Evolutionary conservation across 139 green algal genomes (phyloP), one percentile per base, ranked within the genome.

Genomic region (Mesotaenium endlicherianum): DNA sequence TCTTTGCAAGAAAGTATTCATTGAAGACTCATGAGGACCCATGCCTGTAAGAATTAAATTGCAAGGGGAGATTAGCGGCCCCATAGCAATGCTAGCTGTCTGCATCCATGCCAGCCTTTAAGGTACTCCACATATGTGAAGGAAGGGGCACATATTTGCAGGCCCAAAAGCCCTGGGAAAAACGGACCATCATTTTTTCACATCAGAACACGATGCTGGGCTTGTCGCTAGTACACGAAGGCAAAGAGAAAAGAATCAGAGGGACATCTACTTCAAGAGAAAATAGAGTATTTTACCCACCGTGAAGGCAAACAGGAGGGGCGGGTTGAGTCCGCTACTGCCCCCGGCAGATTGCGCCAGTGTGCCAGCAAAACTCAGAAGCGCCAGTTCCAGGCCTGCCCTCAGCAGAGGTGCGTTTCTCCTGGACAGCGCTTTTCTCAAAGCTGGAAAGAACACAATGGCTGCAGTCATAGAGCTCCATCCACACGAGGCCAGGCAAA

Each of bases 281-380:
- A 64, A 26, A 64, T 20, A 64, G n/a, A n/a, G n/a, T n/a, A n/a
- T n/a, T n/a, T 64, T 72, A 72, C 60, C 43, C 11, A 72, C 60
- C 41, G 60, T 47, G 43, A 72, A 72, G 17, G 60, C 60, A 72
- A 72, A 72, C 8, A 72, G 60, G 36, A 72, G 43, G 17, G 60
- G 60, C 8, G 60, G 36, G 43, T 72, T 72, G 60, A 36, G 41
- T 11, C 43, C 60, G 11, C 36, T 47, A 14, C 60, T 72, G 60
- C 8, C 60, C 11, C 6, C 11, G 6, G 60, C 41, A 5, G 60
- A 36, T 38, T 47, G 17, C 41, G 60, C 60, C 60, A 72, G 43
- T 47, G 5, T 6, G 8, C 60, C 60, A 6, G 43, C 8, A 14
- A 72, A 72, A 38, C 43, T 72, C 60, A 36, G 43, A 6, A 72